These are phyloP conservation scores for Fusarium phyllophilum DNA, from an alignment of 2,329 filamentous ascomycete species.

Conservation along the genomic window DNA sequence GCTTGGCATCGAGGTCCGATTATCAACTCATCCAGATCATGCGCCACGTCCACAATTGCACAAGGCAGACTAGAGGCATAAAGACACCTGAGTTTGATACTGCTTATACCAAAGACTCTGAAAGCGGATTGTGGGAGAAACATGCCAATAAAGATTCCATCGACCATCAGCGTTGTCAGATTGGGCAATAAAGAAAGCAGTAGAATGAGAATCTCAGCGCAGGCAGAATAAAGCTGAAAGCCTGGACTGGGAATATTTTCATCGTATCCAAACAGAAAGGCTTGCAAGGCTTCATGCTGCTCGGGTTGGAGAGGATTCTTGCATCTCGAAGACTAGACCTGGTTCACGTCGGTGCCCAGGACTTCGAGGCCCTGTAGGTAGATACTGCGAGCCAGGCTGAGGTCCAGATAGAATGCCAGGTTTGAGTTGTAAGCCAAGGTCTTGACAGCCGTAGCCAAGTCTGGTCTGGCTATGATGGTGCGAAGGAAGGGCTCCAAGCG, in stretches of 20 bases:
- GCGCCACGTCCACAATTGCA: too few species aligned
- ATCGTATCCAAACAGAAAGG: background rate
- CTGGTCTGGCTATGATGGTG: background rate
- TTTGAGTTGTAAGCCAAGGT: background rate
- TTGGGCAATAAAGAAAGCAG: background rate
- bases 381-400: background rate
- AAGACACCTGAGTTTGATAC: background rate
- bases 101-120: background rate
- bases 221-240: background rate
- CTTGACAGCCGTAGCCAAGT: background rate
- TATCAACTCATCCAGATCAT: too few species aligned
- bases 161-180: background rate
- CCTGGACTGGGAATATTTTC: too few species aligned
- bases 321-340: background rate
- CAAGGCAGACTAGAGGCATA: background rate
- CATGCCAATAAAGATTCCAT: accelerated
- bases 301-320: background rate
- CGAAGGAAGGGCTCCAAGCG: background rate
- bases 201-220: background rate
- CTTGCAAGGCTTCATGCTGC: background rate
- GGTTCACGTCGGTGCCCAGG: background rate
- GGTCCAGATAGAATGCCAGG: background rate
- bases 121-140: background rate
- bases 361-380: background rate
- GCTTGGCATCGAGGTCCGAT: too few species aligned